Base-by-base conservation (phyloP, 371 early-diverging fungal species). In the Circinella umbellata region DNA sequence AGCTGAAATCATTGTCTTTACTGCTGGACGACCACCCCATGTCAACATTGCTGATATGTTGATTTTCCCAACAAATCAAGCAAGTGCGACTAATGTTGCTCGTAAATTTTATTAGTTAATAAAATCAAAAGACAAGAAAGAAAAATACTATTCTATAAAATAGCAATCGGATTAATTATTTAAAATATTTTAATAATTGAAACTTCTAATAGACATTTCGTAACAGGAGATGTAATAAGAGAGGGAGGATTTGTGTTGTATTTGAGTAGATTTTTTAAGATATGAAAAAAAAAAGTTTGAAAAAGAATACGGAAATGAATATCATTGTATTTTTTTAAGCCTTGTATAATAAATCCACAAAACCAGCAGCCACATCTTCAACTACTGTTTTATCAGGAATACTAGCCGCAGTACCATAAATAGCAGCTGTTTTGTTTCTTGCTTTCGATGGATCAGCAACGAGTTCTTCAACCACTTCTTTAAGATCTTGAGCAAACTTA, bases 401-500 rank as follows among this genome's bases (percentile, higher is more conserved):
- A 20, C 89, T 88, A 20, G 95, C 94, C 14, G 95, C 94, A 67
- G 94, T 92, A 35, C 97, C 97, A 66, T 97, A 97, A 67, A 97
- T 90, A 51, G 95, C 95, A 27, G 95, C 93, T 6, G 94, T 89
- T 15, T 89, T 89, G 20, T 92, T 92, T 20, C 87, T 85, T 47
- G 92, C 92, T 36, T 77, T 85, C 54, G 77, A 75, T 14, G 94
- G 95, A 68, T 95, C 86, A 9, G 88, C 88, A 60, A 86, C 78
- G 63, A 95, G 80, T 34, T 80, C 82, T 4, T 70, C 80, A 17
- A 96, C 92, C 1, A 91, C 90, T 37, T 90, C 93, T 64, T 82
- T 81, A 38, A 98, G 69, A 79, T 98, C 98, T n/a, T 69, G 71
- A 20, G 96, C 76, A 69, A 98, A 92, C 60, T 89, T 77, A 4